phyloP scores from a whole-genome alignment of 352 stramenopile genomes.

The Phytophthora constricta region DNA sequence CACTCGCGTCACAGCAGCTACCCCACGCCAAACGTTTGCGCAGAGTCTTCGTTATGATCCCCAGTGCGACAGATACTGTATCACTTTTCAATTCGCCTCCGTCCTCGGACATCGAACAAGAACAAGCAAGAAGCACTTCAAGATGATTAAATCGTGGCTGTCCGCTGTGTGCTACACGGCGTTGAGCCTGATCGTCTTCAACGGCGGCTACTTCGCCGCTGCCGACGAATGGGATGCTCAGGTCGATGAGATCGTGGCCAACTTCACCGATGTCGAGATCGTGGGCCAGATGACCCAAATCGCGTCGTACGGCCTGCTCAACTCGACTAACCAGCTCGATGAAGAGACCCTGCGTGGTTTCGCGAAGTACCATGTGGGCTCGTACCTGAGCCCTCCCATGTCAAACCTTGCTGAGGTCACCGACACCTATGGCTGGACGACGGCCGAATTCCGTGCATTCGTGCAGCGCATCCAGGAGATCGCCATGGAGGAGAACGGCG shows the following conservation, averaged over 20 bases:
- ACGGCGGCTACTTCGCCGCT: neutral
- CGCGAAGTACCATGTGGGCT: slow-evolving; percentile 81
- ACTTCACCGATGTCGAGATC: slow-evolving; percentile 35
- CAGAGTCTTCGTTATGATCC: too few relatives aligned
- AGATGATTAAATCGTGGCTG: slow-evolving; percentile 34
- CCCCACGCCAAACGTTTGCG: neutral
- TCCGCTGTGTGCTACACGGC: slow-evolving; percentile 24
- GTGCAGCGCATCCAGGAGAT: slow-evolving; percentile 79
- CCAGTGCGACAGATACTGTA: too few relatives aligned
- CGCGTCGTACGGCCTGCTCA: slow-evolving; percentile 69
- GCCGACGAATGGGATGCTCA: slow-evolving; percentile 27
- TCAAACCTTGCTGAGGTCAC: slow-evolving; percentile 7
- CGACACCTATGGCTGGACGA: slow-evolving; percentile 43
- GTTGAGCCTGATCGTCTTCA: slow-evolving; percentile 19
- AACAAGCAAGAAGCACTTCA: slow-evolving; percentile 19
- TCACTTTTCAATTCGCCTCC: slow-evolving; percentile 33
- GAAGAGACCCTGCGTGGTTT: slow-evolving; percentile 56
- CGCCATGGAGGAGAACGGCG: slow-evolving; percentile 58
- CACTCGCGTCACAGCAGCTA: neutral
- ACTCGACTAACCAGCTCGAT: slow-evolving; percentile 59
- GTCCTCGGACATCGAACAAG: slow-evolving; percentile 10
- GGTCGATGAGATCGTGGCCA: slow-evolving; percentile 32
- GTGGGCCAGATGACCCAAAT: slow-evolving; percentile 91
- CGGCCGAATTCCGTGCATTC: slow-evolving; percentile 62
- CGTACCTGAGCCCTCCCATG: slow-evolving; percentile 74